Conservation (phyloP, 1,284 basidiomycete genomes). For the Puccinia novopanici region DNA sequence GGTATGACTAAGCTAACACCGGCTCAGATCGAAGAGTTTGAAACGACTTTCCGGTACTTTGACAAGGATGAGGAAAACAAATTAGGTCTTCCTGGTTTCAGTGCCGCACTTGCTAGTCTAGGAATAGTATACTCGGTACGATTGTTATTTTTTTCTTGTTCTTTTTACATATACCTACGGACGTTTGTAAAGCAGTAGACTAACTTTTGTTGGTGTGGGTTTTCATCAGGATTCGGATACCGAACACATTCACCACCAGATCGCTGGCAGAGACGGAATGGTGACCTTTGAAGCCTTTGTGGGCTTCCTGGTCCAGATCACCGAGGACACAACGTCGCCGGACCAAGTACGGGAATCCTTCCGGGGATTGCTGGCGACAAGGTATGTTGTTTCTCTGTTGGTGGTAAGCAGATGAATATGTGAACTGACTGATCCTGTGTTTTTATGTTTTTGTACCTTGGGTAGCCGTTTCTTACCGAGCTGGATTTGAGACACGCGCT, state of each 20-base stretch:
- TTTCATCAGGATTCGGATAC: slow-evolving; percentile 76
- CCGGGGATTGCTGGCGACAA: slow-evolving; percentile 85
- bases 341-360: slow-evolving; percentile 92
- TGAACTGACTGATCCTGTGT: slow-evolving; percentile 4
- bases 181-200: not conserved
- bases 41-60: slow-evolving; percentile 95
- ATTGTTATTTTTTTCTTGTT: slow-evolving; percentile 24
- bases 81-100: slow-evolving; percentile 80
- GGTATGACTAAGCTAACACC: slow-evolving; percentile 90
- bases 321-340: slow-evolving; percentile 88
- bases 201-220: not conserved
- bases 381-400: slow-evolving; percentile 60
- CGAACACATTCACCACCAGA: slow-evolving; percentile 78
- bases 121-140: slow-evolving; percentile 85
- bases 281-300: slow-evolving; percentile 94
- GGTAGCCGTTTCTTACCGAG: slow-evolving; percentile 85
- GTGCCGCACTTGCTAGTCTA: slow-evolving; percentile 86
- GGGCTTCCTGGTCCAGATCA: slow-evolving; percentile 89
- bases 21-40: slow-evolving; percentile 94
- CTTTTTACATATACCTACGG: not conserved
- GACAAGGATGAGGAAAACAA: slow-evolving; percentile 90
- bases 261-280: slow-evolving; percentile 80
- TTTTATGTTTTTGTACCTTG: not conserved
- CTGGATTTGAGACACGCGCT: slow-evolving; percentile 85
- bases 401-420: not conserved